A percentile compares a stretch with the other conserved stretches of the same genome.
These are phyloP conservation scores for Penicillium decumbens DNA, from an alignment of 2,329 filamentous ascomycete species.

Conservation along the genomic window DNA sequence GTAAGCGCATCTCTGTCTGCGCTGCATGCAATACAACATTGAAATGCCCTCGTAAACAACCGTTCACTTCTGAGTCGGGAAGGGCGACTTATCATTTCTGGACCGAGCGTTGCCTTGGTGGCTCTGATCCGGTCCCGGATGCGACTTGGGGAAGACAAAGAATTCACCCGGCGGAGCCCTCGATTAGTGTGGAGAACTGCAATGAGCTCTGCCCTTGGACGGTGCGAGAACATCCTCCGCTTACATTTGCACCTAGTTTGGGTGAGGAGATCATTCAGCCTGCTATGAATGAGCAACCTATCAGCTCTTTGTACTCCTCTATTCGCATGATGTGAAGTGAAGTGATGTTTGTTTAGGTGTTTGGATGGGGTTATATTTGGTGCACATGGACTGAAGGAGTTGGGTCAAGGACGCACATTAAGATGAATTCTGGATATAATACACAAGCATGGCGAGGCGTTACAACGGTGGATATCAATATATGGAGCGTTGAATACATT, in stretches of 20 bases:
- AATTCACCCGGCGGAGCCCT: conserved; percentile 36
- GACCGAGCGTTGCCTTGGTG: conserved; percentile 34
- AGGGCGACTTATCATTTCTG: conserved; percentile 34
- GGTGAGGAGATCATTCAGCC: conserved; percentile 33
- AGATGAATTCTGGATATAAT: not conserved
- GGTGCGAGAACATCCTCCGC: conserved; percentile 36
- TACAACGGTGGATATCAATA: not conserved
- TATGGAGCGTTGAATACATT: not conserved
- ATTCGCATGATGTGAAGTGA: conserved; percentile 33
- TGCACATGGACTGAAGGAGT: not conserved
- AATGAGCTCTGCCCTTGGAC: conserved; percentile 40
- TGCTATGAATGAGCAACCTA: conserved; percentile 30
- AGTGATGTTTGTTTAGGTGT: not conserved
- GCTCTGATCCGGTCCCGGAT: conserved; percentile 27
- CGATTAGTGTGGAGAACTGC: conserved; percentile 35
- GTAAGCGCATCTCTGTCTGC: conserved; percentile 36
- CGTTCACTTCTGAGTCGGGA: conserved; percentile 23
- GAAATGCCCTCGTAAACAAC: conserved; percentile 34
- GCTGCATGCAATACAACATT: conserved; percentile 32
- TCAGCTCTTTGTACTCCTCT: conserved; percentile 35
- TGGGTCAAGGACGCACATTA: not conserved
- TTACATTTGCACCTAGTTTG: conserved; percentile 29
- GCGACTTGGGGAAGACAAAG: conserved; percentile 33
- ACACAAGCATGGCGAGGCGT: not conserved
- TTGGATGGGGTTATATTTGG: not conserved